Conservation (phyloP, 805 yeast species). For the Phaffomyces antillensis region DNA sequence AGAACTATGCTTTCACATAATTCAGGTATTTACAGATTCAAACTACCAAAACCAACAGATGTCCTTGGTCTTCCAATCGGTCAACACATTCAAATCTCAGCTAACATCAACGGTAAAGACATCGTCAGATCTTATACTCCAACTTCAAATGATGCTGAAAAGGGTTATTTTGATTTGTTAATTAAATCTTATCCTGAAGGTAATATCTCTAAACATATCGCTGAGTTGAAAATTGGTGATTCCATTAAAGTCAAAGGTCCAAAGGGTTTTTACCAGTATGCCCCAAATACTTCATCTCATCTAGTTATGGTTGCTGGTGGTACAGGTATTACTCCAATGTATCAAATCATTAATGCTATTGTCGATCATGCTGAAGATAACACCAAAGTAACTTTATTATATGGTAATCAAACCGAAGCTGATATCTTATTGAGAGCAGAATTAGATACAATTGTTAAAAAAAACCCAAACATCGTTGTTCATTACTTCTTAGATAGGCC, state of each 20-base stretch:
- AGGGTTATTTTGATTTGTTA: constrained; percentile 78
- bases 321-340: constrained; percentile 95
- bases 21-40: constrained; percentile 77
- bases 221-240: constrained; percentile 72
- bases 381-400: constrained; percentile 67
- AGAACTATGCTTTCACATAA: constrained; percentile 74
- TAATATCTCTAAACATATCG: constrained; percentile 70
- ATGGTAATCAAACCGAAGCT: constrained; percentile 72
- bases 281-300: constrained; percentile 65
- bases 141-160: constrained; percentile 68
- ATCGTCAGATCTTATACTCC: constrained; percentile 88
- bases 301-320: constrained; percentile 96
- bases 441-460: constrained; percentile 55
- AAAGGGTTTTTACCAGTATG: constrained; percentile 78
- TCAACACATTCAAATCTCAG: constrained; percentile 81
- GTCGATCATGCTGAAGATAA: constrained; percentile 68
- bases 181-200: constrained; percentile 84
- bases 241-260: constrained; percentile 79
- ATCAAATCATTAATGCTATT: constrained; percentile 80
- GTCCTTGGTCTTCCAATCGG: constrained; percentile 88
- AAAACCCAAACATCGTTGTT: constrained; percentile 54
- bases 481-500: constrained; percentile 69
- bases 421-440: constrained; percentile 80
- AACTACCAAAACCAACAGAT: constrained; percentile 67
- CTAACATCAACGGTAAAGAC: constrained; percentile 71